These are phyloP conservation scores for Hemileccinum impolitum DNA, from an alignment of 768 basidiomycete species.

Conservation along the genomic window DNA sequence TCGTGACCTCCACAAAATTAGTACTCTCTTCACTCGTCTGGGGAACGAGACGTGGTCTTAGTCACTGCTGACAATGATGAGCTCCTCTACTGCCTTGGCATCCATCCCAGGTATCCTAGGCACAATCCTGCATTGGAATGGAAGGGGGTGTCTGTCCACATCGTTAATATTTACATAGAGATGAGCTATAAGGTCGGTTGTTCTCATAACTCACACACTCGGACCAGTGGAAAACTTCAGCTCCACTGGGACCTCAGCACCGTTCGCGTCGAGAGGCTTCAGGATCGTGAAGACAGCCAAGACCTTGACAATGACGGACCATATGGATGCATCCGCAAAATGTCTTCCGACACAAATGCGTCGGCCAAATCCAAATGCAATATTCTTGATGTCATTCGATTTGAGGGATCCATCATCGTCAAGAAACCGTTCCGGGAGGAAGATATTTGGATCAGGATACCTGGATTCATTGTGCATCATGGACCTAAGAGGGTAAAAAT, in stretches of 20 bases:
- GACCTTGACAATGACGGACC: slow-evolving; percentile 7
- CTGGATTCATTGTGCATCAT: slow-evolving; percentile 18
- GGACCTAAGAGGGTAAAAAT: slow-evolving; percentile 1
- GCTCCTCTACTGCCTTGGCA: neutral
- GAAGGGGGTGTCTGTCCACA: slow-evolving; percentile 1
- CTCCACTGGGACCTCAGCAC: slow-evolving; percentile 4
- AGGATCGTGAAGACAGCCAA: slow-evolving; percentile 7
- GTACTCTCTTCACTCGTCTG: no score
- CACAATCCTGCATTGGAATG: neutral
- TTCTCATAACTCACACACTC: neutral
- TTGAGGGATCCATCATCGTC: slow-evolving; percentile 17
- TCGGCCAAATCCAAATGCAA: slow-evolving; percentile 19
- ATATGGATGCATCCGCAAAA: slow-evolving; percentile 10
- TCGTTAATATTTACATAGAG: neutral
- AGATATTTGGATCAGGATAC: slow-evolving; percentile 34
- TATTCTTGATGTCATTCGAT: neutral
- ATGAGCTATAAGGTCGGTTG: no score
- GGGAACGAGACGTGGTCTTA: neutral
- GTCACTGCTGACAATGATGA: neutral
- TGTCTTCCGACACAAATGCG: slow-evolving; percentile 21
- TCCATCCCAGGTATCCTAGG: slow-evolving; percentile 2
- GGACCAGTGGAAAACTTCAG: neutral
- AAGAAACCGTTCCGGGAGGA: slow-evolving; percentile 37
- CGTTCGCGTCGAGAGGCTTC: slow-evolving; percentile 5
- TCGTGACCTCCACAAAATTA: neutral